Evolutionary conservation across 768 basidiomycete species (phyloP).

Genomic region (Lentinula edodes): DNA sequence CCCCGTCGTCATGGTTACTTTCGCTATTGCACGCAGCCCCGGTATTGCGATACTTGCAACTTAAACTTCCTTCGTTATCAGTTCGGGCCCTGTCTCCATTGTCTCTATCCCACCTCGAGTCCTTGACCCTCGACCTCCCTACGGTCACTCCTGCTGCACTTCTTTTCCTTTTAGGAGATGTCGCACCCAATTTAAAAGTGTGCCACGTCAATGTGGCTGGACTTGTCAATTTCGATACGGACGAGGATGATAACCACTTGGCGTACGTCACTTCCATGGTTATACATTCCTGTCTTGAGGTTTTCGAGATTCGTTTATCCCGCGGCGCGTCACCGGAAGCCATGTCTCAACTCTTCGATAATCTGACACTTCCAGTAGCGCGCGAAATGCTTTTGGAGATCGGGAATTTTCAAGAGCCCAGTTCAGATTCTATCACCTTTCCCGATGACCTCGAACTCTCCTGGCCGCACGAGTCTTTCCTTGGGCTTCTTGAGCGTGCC

Average conservation of each 20-base stretch:
- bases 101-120: not conserved
- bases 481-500: not conserved
- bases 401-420: not conserved
- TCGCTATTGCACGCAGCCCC: not conserved
- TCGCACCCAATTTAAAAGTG: not conserved
- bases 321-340: not conserved
- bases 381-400: not conserved
- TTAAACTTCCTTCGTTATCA: not conserved
- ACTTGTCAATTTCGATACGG: not conserved
- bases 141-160: not conserved
- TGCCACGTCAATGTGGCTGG: not conserved
- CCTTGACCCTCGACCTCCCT: not conserved
- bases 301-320: not conserved
- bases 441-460: not conserved
- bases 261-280: not conserved
- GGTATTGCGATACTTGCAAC: not conserved
- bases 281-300: not conserved
- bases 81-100: not conserved
- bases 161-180: not conserved
- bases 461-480: conserved; percentile 3
- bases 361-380: not conserved
- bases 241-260: not conserved
- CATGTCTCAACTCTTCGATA: not conserved
- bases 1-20: not conserved
- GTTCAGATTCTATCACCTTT: not conserved